Evolutionary conservation across 176 grass and related monocot genomes (phyloP), one percentile per base, ranked within the genome.

Genomic region (Secale cereale): DNA sequence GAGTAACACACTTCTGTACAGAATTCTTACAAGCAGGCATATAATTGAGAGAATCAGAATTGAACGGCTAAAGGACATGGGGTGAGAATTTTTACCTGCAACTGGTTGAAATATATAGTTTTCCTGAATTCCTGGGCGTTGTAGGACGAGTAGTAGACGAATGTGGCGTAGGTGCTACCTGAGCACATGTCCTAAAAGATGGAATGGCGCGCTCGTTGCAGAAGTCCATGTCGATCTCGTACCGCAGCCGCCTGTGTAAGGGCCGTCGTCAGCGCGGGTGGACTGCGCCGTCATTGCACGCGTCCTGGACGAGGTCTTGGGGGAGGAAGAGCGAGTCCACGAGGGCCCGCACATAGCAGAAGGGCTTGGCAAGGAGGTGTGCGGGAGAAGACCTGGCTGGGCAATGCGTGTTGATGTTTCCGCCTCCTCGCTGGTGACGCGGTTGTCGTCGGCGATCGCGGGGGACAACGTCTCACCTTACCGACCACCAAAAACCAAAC

Each of bases 141-240:
- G 78, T 99, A 99, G 6, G 93, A 79, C 0, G 93, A 99, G 79
- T 87, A 99, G 83, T 94, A 86, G 45, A 99, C 93, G 43, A 99
- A 89, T 22, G 97, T 90, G 14, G 97, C 91, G 57, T 99, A 99
- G 15, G 97, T 96, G 84, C 93, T 99, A 80, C 97, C 88, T 7
- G 97, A 88, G 6, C 97, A 93, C 91, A 96, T 99, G 85, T 99
- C 97, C 39, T 99, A 96, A 41, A 99, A 88, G 80, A 99, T 89
- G n/a, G 94, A 91, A 79, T 99, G 87, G n/a, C 91, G 72, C 14
- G 93, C 77, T 85, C 83, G 57, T 99, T 96, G 43, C 88, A 86
- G 82, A 99, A 99, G 72, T 96, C 93, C 69, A 94, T 99, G 89
- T 99, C 91, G 27, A 99, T 94, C 48, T 91, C 93, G 70, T 99